Conservation (phyloP, 371 early-diverging fungal genomes). For the Spraguea lophii region DNA sequence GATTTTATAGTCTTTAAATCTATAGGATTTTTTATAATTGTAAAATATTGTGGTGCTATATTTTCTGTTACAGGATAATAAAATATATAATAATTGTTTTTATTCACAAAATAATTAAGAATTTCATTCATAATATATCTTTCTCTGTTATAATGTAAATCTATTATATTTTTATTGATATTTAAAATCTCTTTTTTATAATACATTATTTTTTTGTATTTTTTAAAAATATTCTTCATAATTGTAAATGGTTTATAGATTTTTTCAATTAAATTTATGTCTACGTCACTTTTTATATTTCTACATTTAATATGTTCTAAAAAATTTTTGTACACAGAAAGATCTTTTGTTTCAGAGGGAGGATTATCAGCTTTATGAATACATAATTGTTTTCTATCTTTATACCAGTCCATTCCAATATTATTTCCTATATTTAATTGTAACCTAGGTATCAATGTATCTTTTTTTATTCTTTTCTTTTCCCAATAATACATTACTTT, state of each 20-base stretch:
- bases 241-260: too few relatives aligned
- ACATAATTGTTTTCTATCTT: neutral
- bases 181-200: neutral
- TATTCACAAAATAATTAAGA: neutral
- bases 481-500: neutral
- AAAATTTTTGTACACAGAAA: too few relatives aligned
- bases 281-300: too few relatives aligned
- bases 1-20: constrained; percentile 6
- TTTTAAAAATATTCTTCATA: neutral
- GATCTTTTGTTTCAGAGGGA: too few relatives aligned
- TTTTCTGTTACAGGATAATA: constrained; percentile 25
- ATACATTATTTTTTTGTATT: neutral
- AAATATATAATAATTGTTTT: constrained; percentile 12
- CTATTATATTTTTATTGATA: neutral
- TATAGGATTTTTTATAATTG: constrained; percentile 15
- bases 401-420: neutral
- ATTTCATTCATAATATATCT: constrained; percentile 1
- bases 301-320: too few relatives aligned
- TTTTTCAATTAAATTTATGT: too few relatives aligned
- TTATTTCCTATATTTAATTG: neutral
- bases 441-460: neutral
- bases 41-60: constrained; percentile 31
- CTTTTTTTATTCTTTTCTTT: neutral
- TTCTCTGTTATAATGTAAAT: neutral
- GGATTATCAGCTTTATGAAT: too few relatives aligned